Conservation (phyloP, 805 yeast genomes). For the Lachancea sp. region DNA sequence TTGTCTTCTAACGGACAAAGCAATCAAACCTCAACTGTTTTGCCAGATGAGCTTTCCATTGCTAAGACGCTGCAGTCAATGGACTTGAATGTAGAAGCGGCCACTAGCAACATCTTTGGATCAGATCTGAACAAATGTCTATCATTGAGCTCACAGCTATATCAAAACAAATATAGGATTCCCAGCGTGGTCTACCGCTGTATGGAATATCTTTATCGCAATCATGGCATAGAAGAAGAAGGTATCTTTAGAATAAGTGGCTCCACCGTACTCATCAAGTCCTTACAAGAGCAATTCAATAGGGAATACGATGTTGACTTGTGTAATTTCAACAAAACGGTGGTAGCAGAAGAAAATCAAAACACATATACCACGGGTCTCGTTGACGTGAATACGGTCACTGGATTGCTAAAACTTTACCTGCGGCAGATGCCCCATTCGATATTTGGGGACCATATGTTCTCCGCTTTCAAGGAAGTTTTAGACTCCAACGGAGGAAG, state of each 20-base stretch:
- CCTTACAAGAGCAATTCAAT: constrained; percentile 64
- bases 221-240: constrained; percentile 75
- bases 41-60: constrained; percentile 20
- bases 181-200: constrained; percentile 80
- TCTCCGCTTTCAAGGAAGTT: constrained; percentile 35
- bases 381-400: constrained; percentile 73
- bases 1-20: not conserved
- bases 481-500: constrained; percentile 30
- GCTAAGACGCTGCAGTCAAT: constrained; percentile 29
- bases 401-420: constrained; percentile 79
- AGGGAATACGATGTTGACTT: constrained; percentile 63
- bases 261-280: constrained; percentile 67
- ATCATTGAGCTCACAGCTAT: constrained; percentile 42
- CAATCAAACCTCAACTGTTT: not conserved
- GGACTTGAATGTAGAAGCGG: constrained; percentile 20
- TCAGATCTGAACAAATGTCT: constrained; percentile 49
- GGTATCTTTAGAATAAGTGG: constrained; percentile 92
- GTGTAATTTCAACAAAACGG: constrained; percentile 30
- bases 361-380: constrained; percentile 10
- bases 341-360: constrained; percentile 16
- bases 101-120: constrained; percentile 52
- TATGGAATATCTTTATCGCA: constrained; percentile 54
- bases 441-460: constrained; percentile 53
- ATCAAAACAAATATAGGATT: constrained; percentile 33
- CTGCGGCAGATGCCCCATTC: constrained; percentile 69